Evolutionary conservation across 352 stramenopile genomes (phyloP).

Genomic region (Globisporangium paddicum): DNA sequence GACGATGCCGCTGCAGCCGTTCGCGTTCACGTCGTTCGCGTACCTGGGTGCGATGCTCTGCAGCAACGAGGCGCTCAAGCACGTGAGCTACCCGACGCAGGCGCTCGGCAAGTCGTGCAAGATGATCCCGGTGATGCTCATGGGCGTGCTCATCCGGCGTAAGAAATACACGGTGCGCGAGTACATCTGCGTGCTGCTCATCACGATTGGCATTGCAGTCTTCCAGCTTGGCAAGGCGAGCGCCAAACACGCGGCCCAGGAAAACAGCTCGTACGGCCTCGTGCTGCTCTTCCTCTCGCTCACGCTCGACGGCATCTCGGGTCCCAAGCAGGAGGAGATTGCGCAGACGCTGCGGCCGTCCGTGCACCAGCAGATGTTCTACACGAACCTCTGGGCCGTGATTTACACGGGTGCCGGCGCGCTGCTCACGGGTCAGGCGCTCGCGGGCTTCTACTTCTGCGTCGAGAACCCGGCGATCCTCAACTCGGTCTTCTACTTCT

Average conservation of each 20-base stretch:
- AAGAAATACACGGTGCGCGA: constrained; percentile 89
- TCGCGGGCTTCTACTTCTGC: constrained; percentile 73
- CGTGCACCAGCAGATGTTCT: constrained; percentile 89
- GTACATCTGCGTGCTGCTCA: constrained; percentile 89
- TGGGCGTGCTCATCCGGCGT: constrained; percentile 89
- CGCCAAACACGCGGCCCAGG: constrained; percentile 63
- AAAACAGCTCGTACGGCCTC: constrained; percentile 89
- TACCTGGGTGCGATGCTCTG: constrained; percentile 91
- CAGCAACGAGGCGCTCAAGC: constrained; percentile 91
- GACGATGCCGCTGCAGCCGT: constrained; percentile 68
- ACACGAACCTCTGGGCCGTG: constrained; percentile 88
- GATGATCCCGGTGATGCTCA: constrained; percentile 98
- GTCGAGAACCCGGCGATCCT: constrained; percentile 80
- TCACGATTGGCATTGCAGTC: constrained; percentile 86
- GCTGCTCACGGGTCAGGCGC: constrained; percentile 68
- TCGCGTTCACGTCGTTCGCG: constrained; percentile 84
- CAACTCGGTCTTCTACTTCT: constrained; percentile 91
- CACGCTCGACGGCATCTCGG: constrained; percentile 94
- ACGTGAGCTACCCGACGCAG: constrained; percentile 96
- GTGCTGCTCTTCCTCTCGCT: constrained; percentile 91
- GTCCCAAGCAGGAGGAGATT: constrained; percentile 94
- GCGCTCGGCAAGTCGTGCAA: constrained; percentile 99
- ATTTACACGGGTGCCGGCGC: constrained; percentile 78
- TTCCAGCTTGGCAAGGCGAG: constrained; percentile 88
- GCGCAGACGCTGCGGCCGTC: constrained; percentile 64